A percentile compares a stretch with the other conserved stretches of the same genome.
Evolutionary conservation across 148 eudicot genomes (phyloP).

Genomic region (Beta vulgaris): DNA sequence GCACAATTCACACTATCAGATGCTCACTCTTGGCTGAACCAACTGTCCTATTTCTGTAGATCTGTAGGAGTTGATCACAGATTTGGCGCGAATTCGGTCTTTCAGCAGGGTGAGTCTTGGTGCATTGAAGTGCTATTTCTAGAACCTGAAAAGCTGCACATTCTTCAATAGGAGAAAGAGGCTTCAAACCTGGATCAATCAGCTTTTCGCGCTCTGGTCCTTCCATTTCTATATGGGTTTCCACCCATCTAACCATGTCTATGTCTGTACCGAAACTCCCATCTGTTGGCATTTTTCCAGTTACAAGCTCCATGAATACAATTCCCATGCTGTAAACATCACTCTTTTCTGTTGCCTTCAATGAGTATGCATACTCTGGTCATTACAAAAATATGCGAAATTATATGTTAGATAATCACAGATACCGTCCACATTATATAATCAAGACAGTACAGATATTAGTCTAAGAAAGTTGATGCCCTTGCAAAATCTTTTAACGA

Average conservation of each 20-base stretch:
- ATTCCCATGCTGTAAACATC: slow-evolving; percentile 98
- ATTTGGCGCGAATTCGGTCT: slow-evolving; percentile 78
- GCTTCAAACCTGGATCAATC: slow-evolving; percentile 61
- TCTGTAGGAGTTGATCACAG: slow-evolving; percentile 62
- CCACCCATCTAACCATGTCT: slow-evolving; percentile 96
- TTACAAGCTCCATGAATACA: slow-evolving; percentile 88
- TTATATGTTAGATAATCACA: neutral
- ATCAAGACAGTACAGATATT: too few species aligned
- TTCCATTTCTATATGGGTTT: slow-evolving; percentile 52
- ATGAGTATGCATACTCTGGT: slow-evolving; percentile 84
- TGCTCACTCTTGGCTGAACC: slow-evolving; percentile 30
- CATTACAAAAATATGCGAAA: neutral
- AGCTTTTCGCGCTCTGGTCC: slow-evolving; percentile 46
- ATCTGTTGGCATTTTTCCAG: slow-evolving; percentile 86
- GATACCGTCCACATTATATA: too few species aligned
- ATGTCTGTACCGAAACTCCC: slow-evolving; percentile 65
- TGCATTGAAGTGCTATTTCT: slow-evolving; percentile 79
- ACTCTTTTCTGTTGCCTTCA: slow-evolving; percentile 91
- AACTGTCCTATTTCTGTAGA: slow-evolving; percentile 43
- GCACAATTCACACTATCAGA: slow-evolving; percentile 25
- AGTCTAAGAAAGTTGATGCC: too few species aligned
- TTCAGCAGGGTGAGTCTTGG: slow-evolving; percentile 82
- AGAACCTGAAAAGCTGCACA: slow-evolving; percentile 62
- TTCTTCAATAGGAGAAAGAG: slow-evolving; percentile 52
- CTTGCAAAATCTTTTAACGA: too few species aligned